A percentile compares a stretch with the other conserved stretches of the same genome.
Conservation (phyloP, 495 filamentous ascomycete species). For the Podospora pseudoanserina region DNA sequence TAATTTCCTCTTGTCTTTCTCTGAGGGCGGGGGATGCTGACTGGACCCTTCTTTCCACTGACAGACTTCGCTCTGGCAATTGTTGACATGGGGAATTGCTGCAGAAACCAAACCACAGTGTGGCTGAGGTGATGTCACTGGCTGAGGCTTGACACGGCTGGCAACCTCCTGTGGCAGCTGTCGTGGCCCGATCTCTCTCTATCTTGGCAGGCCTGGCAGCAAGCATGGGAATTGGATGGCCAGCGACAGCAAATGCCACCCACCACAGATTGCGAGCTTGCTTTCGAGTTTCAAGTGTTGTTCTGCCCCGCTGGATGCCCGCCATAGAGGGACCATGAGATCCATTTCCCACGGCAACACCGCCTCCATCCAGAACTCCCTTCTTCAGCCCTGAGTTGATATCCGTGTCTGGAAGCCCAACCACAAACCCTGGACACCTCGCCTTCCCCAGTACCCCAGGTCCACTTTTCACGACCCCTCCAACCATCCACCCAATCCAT, state of each 20-base stretch:
- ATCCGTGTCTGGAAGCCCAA: neutral
- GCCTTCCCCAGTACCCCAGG: neutral
- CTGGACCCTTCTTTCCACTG: conserved; percentile 4
- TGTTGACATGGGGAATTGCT: conserved; percentile 26
- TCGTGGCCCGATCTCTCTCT: neutral
- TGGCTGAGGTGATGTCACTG: conserved; percentile 16
- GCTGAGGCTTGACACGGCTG: conserved; percentile 4
- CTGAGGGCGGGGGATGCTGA: conserved; percentile 11
- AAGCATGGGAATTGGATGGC: neutral
- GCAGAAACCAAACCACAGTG: conserved; percentile 16
- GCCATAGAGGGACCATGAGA: neutral
- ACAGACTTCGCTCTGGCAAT: conserved; percentile 10
- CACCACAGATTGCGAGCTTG: conserved; percentile 1
- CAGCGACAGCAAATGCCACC: neutral
- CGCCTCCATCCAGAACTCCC: neutral
- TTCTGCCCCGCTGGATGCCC: conserved; percentile 4
- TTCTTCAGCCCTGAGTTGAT: neutral
- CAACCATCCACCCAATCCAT: neutral
- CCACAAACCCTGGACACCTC: neutral
- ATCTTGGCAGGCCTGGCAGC: neutral
- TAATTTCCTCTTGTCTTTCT: neutral
- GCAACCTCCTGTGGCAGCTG: conserved; percentile 12
- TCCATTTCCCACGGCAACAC: neutral
- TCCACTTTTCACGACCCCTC: conserved; percentile 12
- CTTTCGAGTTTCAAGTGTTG: conserved; percentile 8